Conservation (phyloP, 2,329 filamentous ascomycete species). For the Davidsoniella australis region DNA sequence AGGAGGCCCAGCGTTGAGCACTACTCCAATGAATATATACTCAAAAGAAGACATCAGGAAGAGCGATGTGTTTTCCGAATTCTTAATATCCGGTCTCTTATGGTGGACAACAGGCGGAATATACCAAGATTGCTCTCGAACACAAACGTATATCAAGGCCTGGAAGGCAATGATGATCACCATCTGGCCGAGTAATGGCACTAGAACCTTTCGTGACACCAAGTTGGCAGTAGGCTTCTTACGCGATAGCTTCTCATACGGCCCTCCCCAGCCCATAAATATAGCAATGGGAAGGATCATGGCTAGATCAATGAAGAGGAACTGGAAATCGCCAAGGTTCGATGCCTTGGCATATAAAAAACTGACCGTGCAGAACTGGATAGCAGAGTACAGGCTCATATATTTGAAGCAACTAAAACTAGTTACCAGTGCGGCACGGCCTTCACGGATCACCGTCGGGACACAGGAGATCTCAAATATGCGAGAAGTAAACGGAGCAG, state of each 20-base stretch:
- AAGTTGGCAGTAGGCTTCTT: slow-evolving; percentile 86
- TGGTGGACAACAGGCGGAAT: slow-evolving; percentile 60
- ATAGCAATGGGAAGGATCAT: slow-evolving; percentile 92
- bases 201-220: slow-evolving; percentile 81
- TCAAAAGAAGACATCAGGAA: slow-evolving; percentile 89
- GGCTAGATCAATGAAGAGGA: slow-evolving; percentile 83
- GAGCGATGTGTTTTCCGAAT: slow-evolving; percentile 82
- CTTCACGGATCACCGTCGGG: slow-evolving; percentile 83
- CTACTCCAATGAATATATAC: slow-evolving; percentile 78
- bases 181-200: slow-evolving; percentile 80
- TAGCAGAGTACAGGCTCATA: slow-evolving; percentile 98
- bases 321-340: slow-evolving; percentile 95
- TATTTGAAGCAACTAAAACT: slow-evolving; percentile 99
- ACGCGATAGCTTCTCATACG: slow-evolving; percentile 56
- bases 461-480: slow-evolving; percentile 96
- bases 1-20: slow-evolving; percentile 79
- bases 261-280: slow-evolving; percentile 96
- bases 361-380: slow-evolving; percentile 93
- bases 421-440: slow-evolving; percentile 85
- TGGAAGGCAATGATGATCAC: slow-evolving; percentile 63
- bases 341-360: slow-evolving; percentile 88
- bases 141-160: slow-evolving; percentile 52
- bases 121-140: slow-evolving; percentile 66
- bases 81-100: slow-evolving; percentile 69
- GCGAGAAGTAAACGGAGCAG: slow-evolving; percentile 91